Percentiles rank a stretch among this genome's conserved stretches.
These are phyloP conservation scores for Penicillium crystallinum DNA, from an alignment of 495 filamentous ascomycete species.

Conservation along the genomic window DNA sequence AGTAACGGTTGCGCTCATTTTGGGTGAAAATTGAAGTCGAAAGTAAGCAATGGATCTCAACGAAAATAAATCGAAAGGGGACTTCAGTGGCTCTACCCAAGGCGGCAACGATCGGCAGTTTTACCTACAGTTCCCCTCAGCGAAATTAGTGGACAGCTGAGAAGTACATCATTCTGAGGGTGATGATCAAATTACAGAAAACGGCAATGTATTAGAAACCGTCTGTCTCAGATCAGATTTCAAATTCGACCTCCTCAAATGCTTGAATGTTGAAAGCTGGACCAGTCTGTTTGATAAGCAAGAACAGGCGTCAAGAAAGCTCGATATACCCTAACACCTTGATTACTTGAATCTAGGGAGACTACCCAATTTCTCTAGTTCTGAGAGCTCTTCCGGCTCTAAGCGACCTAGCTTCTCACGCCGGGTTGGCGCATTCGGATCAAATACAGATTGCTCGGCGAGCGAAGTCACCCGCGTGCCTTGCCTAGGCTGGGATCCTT, in stretches of 20 bases:
- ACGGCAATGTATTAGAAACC: neutral
- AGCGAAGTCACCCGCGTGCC: conserved; percentile 60
- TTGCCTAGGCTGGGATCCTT: conserved; percentile 55
- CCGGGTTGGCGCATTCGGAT: conserved; percentile 53
- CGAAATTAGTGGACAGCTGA: neutral
- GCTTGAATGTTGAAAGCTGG: neutral
- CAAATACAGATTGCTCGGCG: conserved; percentile 63
- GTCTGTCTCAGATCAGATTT: neutral
- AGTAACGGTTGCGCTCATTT: conserved; percentile 50
- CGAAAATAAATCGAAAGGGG: conserved; percentile 4
- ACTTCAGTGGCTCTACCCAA: conserved; percentile 2
- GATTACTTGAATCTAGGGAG: neutral
- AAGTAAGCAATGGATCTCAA: neutral
- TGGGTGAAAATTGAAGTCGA: conserved; percentile 5
- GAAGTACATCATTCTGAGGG: neutral
- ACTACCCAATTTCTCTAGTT: neutral
- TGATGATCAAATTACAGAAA: neutral
- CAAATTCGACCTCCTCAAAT: neutral
- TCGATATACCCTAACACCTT: too few species aligned
- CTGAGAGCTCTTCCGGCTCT: conserved; percentile 9
- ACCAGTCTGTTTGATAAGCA: neutral
- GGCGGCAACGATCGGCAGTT: conserved; percentile 21
- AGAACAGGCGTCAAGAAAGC: too few species aligned
- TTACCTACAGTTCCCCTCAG: neutral
- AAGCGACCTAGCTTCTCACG: conserved; percentile 53